Percentiles rank a stretch among this genome's conserved stretches.
Conservation (phyloP, 1,284 basidiomycete genomes). For the Rhizopogon parksii region DNA sequence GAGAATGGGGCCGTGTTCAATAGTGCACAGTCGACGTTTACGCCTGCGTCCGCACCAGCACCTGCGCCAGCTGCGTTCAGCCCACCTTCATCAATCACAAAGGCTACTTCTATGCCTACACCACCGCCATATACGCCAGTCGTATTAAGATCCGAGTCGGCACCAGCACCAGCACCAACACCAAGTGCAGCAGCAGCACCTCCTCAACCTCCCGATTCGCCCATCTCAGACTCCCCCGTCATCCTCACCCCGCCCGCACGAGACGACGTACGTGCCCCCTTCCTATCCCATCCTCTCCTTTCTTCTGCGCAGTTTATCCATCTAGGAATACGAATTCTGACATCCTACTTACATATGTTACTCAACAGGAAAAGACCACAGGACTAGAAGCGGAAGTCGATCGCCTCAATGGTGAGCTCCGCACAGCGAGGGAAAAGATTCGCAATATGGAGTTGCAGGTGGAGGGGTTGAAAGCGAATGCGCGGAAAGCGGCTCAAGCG, state of each 20-base stretch:
- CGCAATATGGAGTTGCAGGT: conserved; percentile 77
- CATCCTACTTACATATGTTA: not conserved
- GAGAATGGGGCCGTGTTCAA: conserved; percentile 47
- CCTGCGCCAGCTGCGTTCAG: conserved; percentile 14
- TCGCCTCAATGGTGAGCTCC: conserved; percentile 54
- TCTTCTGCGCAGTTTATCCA: not conserved
- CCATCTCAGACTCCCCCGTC: conserved; percentile 11
- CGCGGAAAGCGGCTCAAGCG: conserved; percentile 57
- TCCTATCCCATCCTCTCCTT: not conserved
- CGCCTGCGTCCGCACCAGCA: conserved; percentile 20
- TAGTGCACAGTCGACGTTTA: conserved; percentile 23
- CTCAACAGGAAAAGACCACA: conserved; percentile 13
- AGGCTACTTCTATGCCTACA: conserved; percentile 5
- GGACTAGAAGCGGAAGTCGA: conserved; percentile 53
- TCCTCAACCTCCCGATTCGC: conserved; percentile 9
- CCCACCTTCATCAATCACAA: conserved; percentile 14
- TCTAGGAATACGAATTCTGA: not conserved
- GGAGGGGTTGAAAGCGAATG: conserved; percentile 69
- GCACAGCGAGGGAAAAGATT: conserved; percentile 73
- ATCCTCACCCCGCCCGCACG: conserved; percentile 20
- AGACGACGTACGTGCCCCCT: conserved; percentile 22
- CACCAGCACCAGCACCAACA: conserved; percentile 3
- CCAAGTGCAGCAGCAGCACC: conserved; percentile 8
- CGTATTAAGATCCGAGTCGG: conserved; percentile 1
- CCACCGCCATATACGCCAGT: not conserved